Evolutionary conservation across 2,329 filamentous ascomycete genomes (phyloP), one percentile per base, ranked within the genome.

Genomic region (Scytalidium lignicola): DNA sequence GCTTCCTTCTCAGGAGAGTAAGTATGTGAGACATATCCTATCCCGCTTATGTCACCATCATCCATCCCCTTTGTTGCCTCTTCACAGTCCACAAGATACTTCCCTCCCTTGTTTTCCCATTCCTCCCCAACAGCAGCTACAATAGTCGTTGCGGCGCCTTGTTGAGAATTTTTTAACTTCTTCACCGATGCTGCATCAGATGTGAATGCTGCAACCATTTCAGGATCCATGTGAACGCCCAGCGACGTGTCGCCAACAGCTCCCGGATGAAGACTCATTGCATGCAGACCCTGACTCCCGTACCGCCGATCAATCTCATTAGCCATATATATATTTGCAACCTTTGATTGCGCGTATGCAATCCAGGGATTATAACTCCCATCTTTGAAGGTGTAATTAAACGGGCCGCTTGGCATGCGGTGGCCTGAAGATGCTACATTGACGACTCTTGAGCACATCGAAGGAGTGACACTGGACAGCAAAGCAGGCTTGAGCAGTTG

Each of bases 391-490:
- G 53, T 53, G 22, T 53, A 52, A 21, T 54, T 22, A 29, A 41
- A 51, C 15, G 64, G 59, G 0, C 65, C 72, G 5, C 70, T 68
- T 1, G 55, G 56, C 2, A 57, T 52, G 12, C 68, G 66, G 53
- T 80, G 76, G 1, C 57, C 74, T 0, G 65, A 55, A 1, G 71
- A 74, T 0, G 73, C 66, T 1, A 79, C 58, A 1, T 64, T 60
- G 42, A 82, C 65, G 2, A 80, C 71, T 2, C 78, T 69, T 0
- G 71, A 75, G 4, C 67, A 58, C 48, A 72, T 75, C 0, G 58
- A 52, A 0, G 69, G 60, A 0, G 67, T 70, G 1, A 67, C 55
- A 3, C 67, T 66, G 0, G 65, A 54, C 0, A 78, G 59, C 6
- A 80, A 58, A 0, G 67, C 58, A 0, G 67, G 60, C 26, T 73